Conservation (phyloP, 495 filamentous ascomycete species). For the Neurospora sp. region DNA sequence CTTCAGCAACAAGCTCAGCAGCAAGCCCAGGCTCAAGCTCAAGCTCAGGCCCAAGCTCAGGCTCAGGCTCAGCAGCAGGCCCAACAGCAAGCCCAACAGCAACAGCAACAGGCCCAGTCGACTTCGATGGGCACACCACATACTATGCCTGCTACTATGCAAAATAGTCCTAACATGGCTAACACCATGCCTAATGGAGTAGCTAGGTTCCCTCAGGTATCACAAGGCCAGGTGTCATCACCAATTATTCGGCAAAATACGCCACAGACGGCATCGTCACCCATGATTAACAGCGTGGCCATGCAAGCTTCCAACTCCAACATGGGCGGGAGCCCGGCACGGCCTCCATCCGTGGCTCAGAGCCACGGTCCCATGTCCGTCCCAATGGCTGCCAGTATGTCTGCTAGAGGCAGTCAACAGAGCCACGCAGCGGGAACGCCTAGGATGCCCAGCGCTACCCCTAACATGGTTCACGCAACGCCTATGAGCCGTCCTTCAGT, state of each 20-base stretch:
- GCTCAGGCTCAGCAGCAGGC: slow-evolving; percentile 18
- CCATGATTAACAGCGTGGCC: slow-evolving; percentile 58
- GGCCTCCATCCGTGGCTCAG: slow-evolving; percentile 68
- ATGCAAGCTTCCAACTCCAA: slow-evolving; percentile 75
- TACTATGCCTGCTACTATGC: background rate
- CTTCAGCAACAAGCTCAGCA: slow-evolving; percentile 39
- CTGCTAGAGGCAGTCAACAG: slow-evolving; percentile 68
- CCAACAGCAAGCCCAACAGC: slow-evolving; percentile 32
- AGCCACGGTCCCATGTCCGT: slow-evolving; percentile 53
- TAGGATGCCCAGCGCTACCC: slow-evolving; percentile 67
- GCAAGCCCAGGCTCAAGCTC: slow-evolving; percentile 34
- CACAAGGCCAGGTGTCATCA: slow-evolving; percentile 64
- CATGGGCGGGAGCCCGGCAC: slow-evolving; percentile 65
- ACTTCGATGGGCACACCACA: background rate
- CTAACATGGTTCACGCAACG: slow-evolving; percentile 63
- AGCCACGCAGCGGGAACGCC: slow-evolving; percentile 69
- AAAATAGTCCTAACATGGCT: background rate
- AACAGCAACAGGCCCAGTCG: background rate
- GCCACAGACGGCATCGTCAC: slow-evolving; percentile 68
- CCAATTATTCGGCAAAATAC: slow-evolving; percentile 72
- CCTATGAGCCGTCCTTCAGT: slow-evolving; percentile 55
- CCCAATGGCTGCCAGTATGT: slow-evolving; percentile 63
- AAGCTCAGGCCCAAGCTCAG: slow-evolving; percentile 36
- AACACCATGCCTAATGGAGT: slow-evolving; percentile 43
- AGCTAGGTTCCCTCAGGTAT: slow-evolving; percentile 46